These are phyloP conservation scores for Pezicula carpinea DNA, from an alignment of 2,329 filamentous ascomycete species.

Conservation along the genomic window DNA sequence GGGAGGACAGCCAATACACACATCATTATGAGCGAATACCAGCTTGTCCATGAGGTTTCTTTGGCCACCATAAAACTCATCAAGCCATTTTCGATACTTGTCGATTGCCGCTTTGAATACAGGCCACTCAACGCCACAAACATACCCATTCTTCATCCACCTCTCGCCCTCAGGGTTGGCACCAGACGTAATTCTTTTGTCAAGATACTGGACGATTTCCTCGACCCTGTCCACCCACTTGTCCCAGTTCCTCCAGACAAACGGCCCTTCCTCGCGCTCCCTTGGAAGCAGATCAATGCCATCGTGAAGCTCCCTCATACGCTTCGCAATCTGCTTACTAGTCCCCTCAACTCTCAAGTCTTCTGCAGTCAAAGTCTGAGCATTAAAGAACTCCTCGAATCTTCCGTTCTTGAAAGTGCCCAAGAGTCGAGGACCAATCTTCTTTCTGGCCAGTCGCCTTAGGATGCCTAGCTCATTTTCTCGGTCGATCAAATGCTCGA, in stretches of 20 bases:
- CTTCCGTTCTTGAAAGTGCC: conserved; percentile 93
- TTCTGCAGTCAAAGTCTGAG: conserved; percentile 69
- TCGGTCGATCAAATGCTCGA: conserved; percentile 91
- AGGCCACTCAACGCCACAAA: conserved; percentile 82
- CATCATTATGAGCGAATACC: conserved; percentile 97
- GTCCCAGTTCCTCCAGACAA: conserved; percentile 91
- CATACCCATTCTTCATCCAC: conserved; percentile 68
- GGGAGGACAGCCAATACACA: conserved; percentile 39
- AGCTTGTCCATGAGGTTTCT: conserved; percentile 67
- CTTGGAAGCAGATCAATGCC: conserved; percentile 80
- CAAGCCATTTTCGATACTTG: conserved; percentile 72
- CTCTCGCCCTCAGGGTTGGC: conserved; percentile 34
- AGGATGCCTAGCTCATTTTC: conserved; percentile 86
- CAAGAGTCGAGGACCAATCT: conserved; percentile 84
- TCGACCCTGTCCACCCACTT: conserved; percentile 54
- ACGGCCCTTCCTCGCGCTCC: conserved; percentile 74
- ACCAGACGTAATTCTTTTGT: conserved; percentile 47
- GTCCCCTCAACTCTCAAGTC: conserved; percentile 79
- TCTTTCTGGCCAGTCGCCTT: conserved; percentile 80
- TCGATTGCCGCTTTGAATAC: conserved; percentile 70
- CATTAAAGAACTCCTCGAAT: conserved; percentile 92
- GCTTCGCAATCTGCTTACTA: conserved; percentile 89
- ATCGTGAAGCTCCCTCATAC: conserved; percentile 93
- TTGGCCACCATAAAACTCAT: conserved; percentile 63
- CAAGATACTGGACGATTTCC: conserved; percentile 45